Evolutionary conservation across 352 stramenopile species (phyloP).

Genomic region (Globisporangium parvum): DNA sequence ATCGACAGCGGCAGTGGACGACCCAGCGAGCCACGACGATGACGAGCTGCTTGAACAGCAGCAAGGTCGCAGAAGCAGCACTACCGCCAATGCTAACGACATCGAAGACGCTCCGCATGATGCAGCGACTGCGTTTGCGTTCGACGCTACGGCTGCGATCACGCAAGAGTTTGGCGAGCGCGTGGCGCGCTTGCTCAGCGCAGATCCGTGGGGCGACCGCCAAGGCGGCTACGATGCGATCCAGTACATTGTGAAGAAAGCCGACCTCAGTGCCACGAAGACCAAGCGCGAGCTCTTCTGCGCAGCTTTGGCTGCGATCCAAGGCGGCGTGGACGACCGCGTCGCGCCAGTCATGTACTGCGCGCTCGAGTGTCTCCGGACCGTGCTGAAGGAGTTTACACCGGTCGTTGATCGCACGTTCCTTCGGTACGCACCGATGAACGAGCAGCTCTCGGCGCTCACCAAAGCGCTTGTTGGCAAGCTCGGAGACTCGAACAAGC

Average conservation of each 20-base stretch:
- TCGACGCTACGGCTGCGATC: constrained; percentile 65
- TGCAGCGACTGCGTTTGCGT: constrained; percentile 19
- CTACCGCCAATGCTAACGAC: constrained; percentile 3
- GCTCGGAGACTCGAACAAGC: constrained; percentile 76
- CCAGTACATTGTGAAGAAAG: constrained; percentile 57
- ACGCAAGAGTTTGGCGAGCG: constrained; percentile 64
- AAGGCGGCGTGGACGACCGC: constrained; percentile 69
- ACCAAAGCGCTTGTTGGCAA: constrained; percentile 49
- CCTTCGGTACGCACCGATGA: constrained; percentile 32
- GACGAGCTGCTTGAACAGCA: background rate
- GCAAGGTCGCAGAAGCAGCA: background rate
- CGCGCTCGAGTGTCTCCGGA: constrained; percentile 59
- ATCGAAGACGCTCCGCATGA: constrained; percentile 6
- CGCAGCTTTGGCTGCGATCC: constrained; percentile 53
- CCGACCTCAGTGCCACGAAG: constrained; percentile 28
- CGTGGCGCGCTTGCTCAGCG: constrained; percentile 52
- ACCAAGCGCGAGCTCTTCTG: constrained; percentile 58
- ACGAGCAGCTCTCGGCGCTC: constrained; percentile 52
- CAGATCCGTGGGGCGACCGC: constrained; percentile 73
- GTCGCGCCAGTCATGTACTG: constrained; percentile 82
- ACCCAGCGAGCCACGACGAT: constrained; percentile 17
- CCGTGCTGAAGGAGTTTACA: constrained; percentile 61
- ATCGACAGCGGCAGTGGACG: background rate
- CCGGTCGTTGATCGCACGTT: constrained; percentile 41
- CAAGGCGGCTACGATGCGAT: constrained; percentile 79